Evolutionary conservation across 257 asterid genomes (phyloP).

Genomic region (Solanum paucissectum): DNA sequence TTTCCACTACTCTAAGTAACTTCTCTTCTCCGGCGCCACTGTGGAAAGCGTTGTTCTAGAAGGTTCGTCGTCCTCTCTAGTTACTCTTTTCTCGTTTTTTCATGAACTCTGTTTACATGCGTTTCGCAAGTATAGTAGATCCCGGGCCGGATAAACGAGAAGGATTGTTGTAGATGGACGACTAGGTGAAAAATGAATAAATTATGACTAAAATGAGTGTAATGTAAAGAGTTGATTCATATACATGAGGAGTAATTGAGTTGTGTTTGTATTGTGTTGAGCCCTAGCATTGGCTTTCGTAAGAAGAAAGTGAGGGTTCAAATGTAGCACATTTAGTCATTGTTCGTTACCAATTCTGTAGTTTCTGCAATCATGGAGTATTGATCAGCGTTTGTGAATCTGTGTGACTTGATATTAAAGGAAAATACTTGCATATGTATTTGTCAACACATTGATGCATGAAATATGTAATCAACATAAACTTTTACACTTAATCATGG

Average conservation of each 20-base stretch:
- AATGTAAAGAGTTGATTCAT: not conserved
- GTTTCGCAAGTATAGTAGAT: not conserved
- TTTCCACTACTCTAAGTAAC: not conserved
- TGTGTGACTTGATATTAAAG: not conserved
- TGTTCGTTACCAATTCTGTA: not conserved
- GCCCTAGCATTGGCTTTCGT: not conserved
- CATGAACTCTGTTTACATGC: not conserved
- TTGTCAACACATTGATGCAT: not conserved
- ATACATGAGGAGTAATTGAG: not conserved
- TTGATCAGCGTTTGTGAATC: not conserved
- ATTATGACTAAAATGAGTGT: not conserved
- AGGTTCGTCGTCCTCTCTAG: not conserved
- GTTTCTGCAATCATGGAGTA: not conserved
- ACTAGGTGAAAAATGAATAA: not conserved
- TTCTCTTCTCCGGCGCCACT: not conserved
- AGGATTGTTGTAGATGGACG: not conserved
- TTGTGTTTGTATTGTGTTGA: not conserved
- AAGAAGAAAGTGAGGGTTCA: not conserved
- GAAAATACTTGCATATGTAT: not conserved
- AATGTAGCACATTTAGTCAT: not conserved
- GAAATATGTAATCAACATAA: not conserved
- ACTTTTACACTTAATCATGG: not conserved
- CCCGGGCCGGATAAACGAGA: not conserved
- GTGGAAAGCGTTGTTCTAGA: not conserved
- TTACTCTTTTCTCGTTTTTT: not conserved